Evolutionary conservation across 148 eudicot genomes (phyloP), one percentile per base, ranked within the genome.

Genomic region (Rheum nobile): DNA sequence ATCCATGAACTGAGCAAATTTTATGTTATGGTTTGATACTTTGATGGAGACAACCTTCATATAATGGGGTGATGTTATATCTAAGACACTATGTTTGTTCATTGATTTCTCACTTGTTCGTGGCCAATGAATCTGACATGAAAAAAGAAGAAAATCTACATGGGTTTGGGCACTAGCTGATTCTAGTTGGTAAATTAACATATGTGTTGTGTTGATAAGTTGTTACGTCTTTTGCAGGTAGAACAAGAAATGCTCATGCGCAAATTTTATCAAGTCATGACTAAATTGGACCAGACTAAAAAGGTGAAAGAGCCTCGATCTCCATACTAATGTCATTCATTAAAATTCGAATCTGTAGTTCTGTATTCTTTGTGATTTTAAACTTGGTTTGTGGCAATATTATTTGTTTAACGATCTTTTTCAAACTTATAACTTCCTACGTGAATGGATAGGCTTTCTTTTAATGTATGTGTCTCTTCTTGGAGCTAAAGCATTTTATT

Each of bases 201-300:
- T 26, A 12, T 26, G 14, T 55, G 29, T 22, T 26, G 14, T 55
- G 12, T 22, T 52, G 24, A 21, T 52, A 52, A 52, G 29, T 48
- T 48, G 0, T 14, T 48, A 3, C 21, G n/a, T 17, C 3, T 48
- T 17, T 48, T 48, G 16, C 32, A 57, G 67, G 67, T 57, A 26
- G 67, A 57, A 28, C 32, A 57, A 57, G 67, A 57, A 57, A 57
- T 57, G 67, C 67, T 57, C 32, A 57, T 57, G 67, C 67, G 67
- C 34, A 57, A 57, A 12, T 57, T 57, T 28, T 57, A 57, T 57
- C 32, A 57, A 26, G 32, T 57, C 67, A 57, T 28, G 65, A 57
- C 34, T 0, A 28, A 14, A 8, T 26, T 28, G 67, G 67, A 28
- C 32, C 32, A 24, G 67, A 26, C 67, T n/a, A 68, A 31, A 71